Conservation (phyloP, 176 grass and related monocot species). For the Elaeis guineensis region DNA sequence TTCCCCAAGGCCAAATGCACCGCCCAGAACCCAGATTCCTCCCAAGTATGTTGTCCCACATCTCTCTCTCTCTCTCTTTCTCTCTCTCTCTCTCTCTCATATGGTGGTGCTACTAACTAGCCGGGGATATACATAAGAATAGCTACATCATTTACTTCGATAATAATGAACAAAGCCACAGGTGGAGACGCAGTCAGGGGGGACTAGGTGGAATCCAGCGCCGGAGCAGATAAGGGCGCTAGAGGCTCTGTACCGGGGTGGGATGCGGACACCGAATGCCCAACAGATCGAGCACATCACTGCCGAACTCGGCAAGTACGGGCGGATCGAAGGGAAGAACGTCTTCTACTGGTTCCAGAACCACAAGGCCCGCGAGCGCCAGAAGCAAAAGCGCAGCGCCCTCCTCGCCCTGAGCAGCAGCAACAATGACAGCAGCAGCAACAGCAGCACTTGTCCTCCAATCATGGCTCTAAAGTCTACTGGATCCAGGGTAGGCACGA, state of each 20-base stretch:
- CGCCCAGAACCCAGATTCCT: background rate
- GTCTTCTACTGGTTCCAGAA: slow-evolving; percentile 99
- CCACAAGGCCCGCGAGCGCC: slow-evolving; percentile 85
- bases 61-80: too few species aligned
- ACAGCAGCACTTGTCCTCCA: too few species aligned
- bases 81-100: too few species aligned
- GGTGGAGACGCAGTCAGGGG: slow-evolving; percentile 37
- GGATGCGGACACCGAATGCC: slow-evolving; percentile 81
- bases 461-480: too few species aligned
- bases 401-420: slow-evolving; percentile 40
- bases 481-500: too few species aligned
- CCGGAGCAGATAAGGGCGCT: slow-evolving; percentile 81
- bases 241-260: slow-evolving; percentile 64
- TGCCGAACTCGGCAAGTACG: slow-evolving; percentile 61
- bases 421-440: too few species aligned
- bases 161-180: background rate
- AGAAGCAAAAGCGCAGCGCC: slow-evolving; percentile 91
- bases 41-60: slow-evolving; percentile 22
- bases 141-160: too few species aligned
- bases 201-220: slow-evolving; percentile 85
- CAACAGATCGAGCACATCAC: slow-evolving; percentile 83
- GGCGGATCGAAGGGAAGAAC: slow-evolving; percentile 90
- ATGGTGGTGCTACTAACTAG: too few species aligned
- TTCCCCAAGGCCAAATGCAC: background rate
- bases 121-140: too few species aligned